These are phyloP conservation scores for Cornus controversa DNA, from an alignment of 148 eudicot species.

Conservation along the genomic window DNA sequence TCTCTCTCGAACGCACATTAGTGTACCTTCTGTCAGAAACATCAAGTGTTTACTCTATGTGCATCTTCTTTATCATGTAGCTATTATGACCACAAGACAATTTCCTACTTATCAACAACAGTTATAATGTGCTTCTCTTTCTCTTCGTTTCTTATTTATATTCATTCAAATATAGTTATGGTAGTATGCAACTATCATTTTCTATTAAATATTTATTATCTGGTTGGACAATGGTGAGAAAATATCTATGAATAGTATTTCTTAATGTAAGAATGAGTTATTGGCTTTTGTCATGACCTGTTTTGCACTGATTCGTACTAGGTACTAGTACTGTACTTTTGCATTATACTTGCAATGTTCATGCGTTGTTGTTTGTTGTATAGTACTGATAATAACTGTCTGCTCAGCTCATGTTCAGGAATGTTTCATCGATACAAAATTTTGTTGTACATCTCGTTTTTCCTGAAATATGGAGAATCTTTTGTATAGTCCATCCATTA, in stretches of 20 bases:
- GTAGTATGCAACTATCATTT: not conserved
- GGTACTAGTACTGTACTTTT: too few species aligned
- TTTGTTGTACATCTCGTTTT: not conserved
- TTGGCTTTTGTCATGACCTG: not conserved
- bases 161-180: not conserved
- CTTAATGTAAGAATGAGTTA: slow-evolving; percentile 5
- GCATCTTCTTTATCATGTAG: not conserved
- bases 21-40: not conserved
- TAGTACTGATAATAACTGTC: not conserved
- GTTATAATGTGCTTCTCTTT: not conserved
- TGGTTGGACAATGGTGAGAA: not conserved
- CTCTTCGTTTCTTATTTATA: not conserved
- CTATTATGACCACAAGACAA: not conserved
- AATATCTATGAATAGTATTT: not conserved
- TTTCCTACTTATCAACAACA: not conserved
- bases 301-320: too few species aligned
- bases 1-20: not conserved
- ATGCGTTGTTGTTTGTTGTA: too few species aligned
- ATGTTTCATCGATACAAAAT: not conserved
- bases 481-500: not conserved
- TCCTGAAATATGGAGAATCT: not conserved
- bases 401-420: not conserved
- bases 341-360: too few species aligned
- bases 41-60: not conserved
- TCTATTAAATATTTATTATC: not conserved